phyloP scores from a whole-genome alignment of 768 basidiomycete species.

The Hemileccinum rubropunctum region DNA sequence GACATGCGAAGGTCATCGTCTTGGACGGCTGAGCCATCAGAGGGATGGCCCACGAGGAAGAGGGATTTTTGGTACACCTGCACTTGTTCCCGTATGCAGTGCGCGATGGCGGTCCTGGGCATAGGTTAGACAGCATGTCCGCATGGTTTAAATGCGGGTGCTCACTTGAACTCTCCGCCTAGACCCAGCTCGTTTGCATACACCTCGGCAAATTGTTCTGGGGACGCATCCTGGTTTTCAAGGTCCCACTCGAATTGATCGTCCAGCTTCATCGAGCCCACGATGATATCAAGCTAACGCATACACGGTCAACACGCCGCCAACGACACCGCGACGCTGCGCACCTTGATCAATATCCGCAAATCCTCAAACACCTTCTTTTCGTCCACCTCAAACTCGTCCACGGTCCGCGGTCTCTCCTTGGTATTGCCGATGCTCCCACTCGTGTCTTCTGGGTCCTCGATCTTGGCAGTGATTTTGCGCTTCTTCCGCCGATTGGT shows the following conservation, averaged over 20 bases:
- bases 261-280: slow-evolving; percentile 88
- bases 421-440: slow-evolving; percentile 17
- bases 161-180: slow-evolving; percentile 89
- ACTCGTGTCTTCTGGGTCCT: slow-evolving; percentile 21
- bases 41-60: slow-evolving; percentile 84
- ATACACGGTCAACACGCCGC: slow-evolving; percentile 2
- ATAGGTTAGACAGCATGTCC: slow-evolving; percentile 9
- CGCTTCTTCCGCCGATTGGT: slow-evolving; percentile 41
- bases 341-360: slow-evolving; percentile 88
- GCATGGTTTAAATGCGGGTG: neutral
- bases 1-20: slow-evolving; percentile 92
- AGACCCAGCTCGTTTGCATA: slow-evolving; percentile 88
- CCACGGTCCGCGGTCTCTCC: slow-evolving; percentile 51
- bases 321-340: slow-evolving; percentile 18
- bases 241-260: slow-evolving; percentile 99
- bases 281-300: slow-evolving; percentile 86
- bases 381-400: slow-evolving; percentile 67
- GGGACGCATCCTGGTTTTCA: slow-evolving; percentile 72
- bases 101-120: slow-evolving; percentile 88
- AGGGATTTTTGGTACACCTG: slow-evolving; percentile 90
- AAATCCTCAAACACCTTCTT: slow-evolving; percentile 75
- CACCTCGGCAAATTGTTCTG: slow-evolving; percentile 89
- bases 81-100: slow-evolving; percentile 94
- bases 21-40: slow-evolving; percentile 71
- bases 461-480: slow-evolving; percentile 35